phyloP scores from a whole-genome alignment of 495 filamentous ascomycete species.

The Letharia columbiana region DNA sequence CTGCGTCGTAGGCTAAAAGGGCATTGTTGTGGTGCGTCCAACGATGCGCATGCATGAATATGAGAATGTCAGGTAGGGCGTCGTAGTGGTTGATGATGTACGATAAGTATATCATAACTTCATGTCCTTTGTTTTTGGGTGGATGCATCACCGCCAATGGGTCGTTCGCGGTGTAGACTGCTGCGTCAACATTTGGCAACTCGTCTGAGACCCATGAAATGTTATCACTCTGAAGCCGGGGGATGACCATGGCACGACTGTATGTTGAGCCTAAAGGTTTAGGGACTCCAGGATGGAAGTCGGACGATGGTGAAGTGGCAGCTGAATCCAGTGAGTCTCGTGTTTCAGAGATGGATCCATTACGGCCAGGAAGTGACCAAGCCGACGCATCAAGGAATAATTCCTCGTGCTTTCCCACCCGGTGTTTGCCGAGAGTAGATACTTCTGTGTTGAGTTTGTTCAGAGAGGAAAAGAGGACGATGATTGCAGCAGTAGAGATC shows the following conservation, averaged over 20 bases:
- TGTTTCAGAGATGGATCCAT: not conserved
- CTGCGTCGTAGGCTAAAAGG: conserved; percentile 41
- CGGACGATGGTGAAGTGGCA: not conserved
- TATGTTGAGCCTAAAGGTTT: conserved; percentile 39
- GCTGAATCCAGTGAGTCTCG: not conserved
- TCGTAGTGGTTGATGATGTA: conserved; percentile 69
- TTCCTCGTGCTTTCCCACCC: not conserved
- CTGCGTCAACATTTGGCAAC: conserved; percentile 46
- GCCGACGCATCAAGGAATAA: not conserved
- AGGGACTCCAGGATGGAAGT: conserved; percentile 31
- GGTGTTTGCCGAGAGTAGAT: not conserved
- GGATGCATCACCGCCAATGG: conserved; percentile 51
- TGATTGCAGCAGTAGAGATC: not conserved
- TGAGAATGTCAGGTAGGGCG: conserved; percentile 53
- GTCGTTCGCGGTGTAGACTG: conserved; percentile 60
- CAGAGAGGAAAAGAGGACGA: conserved; percentile 6
- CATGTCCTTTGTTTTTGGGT: conserved; percentile 66
- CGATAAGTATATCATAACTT: conserved; percentile 66
- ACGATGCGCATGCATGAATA: conserved; percentile 64
- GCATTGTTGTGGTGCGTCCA: conserved; percentile 59
- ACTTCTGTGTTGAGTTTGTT: conserved; percentile 1
- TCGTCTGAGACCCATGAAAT: conserved; percentile 52
- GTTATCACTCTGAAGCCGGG: conserved; percentile 48
- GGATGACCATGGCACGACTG: conserved; percentile 48
- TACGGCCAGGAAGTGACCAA: not conserved